A percentile compares a stretch with the other conserved stretches of the same genome.
Conservation (phyloP, 2,329 filamentous ascomycete genomes). For the Metarhizium sp. region DNA sequence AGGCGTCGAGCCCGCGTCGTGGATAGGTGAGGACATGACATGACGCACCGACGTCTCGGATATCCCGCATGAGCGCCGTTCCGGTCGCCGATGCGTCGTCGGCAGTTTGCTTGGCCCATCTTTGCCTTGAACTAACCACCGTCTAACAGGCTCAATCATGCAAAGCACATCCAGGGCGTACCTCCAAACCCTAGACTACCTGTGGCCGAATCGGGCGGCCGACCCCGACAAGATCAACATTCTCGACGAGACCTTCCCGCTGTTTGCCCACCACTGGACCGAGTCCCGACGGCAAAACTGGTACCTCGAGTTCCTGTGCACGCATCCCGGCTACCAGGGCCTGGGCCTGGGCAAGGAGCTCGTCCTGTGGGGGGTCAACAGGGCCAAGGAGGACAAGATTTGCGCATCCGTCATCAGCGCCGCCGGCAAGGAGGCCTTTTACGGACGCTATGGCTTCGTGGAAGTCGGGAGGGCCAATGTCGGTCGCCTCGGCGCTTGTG, state of each 20-base stretch:
- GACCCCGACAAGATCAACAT: constrained; percentile 10
- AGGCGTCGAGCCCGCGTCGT: neutral
- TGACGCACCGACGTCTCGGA: too few species aligned
- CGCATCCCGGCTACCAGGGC: constrained; percentile 29
- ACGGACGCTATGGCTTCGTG: neutral
- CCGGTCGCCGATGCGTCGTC: neutral
- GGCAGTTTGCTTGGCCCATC: too few species aligned
- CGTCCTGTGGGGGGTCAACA: constrained; percentile 30
- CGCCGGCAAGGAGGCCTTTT: constrained; percentile 30
- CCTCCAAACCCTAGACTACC: neutral
- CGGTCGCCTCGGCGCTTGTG: neutral
- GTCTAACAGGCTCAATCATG: neutral
- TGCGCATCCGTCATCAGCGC: constrained; percentile 28
- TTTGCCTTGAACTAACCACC: neutral
- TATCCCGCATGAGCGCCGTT: too few species aligned
- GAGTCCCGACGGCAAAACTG: constrained; percentile 22
- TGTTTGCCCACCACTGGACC: constrained; percentile 16
- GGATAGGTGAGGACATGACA: neutral
- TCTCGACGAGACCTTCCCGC: constrained; percentile 13
- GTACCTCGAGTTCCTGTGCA: constrained; percentile 27
- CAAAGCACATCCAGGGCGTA: neutral
- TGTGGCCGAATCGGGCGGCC: constrained; percentile 3
- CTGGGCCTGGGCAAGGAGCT: constrained; percentile 25
- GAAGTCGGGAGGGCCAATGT: constrained; percentile 4
- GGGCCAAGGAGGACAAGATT: constrained; percentile 25